Evolutionary conservation across 2,329 filamentous ascomycete species (phyloP), one percentile per base, ranked within the genome.

Genomic region (Sporothrix brunneoviolacea): DNA sequence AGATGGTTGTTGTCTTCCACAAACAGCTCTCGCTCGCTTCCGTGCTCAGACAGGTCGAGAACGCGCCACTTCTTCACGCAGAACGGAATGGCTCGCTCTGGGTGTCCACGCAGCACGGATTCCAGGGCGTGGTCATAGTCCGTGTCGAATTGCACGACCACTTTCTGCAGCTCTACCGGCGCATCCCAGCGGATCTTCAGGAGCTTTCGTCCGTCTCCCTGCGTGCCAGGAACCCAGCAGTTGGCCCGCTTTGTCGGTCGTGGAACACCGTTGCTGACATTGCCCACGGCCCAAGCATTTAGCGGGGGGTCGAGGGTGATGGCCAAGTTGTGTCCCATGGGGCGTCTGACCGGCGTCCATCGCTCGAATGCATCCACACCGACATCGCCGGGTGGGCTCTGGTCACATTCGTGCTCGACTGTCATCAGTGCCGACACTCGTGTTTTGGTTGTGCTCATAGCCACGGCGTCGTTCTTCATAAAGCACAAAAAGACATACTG

Each of bases 61-160:
- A 60, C n/a, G 5, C 59, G 46, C 59, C 58, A 61, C 35, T 51
- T 52, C 47, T 58, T 60, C n/a, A 53, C 57, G 28, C 58, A 59
- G 36, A 60, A 60, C 4, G 58, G 57, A 36, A 60, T 60, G 8
- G 56, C 47, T 8, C 57, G 53, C 45, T 60, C 59, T 2, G 58
- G 58, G 27, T 60, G 59, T 7, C 59, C 59, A 8, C 59, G 57
- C 21, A 60, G 56, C 8, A 61, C 58, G 2, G 58, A 61, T 38
- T 61, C 59, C 4, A 60, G 49, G 2, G 58, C 58, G 38, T 60
- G 57, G 49, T 61, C 59, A 45, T 55, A 60, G 50, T 61, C 59
- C 3, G 59, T 59, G 48, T 61, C 59, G 30, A 61, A 61, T 27
- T 58, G 55, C 15, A 59, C 55, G 15, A 61, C 59, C 0, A 59